Evolutionary conservation across 225 moss, liverwort and hornwort species (phyloP).

Genomic region (Pseudoscleropodium purum): DNA sequence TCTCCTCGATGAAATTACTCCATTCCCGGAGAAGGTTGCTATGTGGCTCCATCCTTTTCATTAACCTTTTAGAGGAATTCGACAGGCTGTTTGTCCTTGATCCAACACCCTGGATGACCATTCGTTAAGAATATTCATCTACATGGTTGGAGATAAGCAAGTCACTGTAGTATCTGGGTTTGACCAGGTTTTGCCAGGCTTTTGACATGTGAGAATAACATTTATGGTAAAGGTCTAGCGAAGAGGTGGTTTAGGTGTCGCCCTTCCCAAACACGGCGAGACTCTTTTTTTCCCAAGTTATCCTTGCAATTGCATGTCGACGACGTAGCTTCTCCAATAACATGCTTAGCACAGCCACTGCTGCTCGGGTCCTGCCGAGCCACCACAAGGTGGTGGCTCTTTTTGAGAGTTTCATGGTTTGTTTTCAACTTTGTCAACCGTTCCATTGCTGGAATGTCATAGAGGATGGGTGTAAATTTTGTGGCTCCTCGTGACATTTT

Average conservation of each 20-base stretch:
- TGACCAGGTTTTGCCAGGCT: conserved; percentile 31
- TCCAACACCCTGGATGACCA: conserved; percentile 2
- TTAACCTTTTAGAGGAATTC: neutral
- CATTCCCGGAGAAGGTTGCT: neutral
- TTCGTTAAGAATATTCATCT: conserved; percentile 4
- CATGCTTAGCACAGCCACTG: conserved; percentile 15
- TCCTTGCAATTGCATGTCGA: conserved; percentile 23
- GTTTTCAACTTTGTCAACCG: conserved; percentile 2
- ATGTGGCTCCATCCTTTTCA: conserved; percentile 1
- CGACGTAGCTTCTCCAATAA: conserved; percentile 21
- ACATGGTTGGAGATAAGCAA: conserved; percentile 10
- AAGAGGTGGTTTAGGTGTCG: conserved; percentile 56
- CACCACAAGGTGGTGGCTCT: conserved; percentile 17
- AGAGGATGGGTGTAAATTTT: conserved; percentile 14
- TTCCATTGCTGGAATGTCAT: neutral
- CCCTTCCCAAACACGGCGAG: conserved; percentile 31
- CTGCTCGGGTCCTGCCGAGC: conserved; percentile 6
- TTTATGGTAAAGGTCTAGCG: conserved; percentile 42
- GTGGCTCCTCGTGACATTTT: conserved; percentile 1
- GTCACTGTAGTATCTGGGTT: conserved; percentile 7
- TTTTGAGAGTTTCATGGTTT: conserved; percentile 25
- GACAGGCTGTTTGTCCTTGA: neutral
- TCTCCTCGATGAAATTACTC: neutral
- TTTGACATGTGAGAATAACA: conserved; percentile 27
- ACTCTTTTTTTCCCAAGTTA: conserved; percentile 1